Base-by-base conservation (phyloP, 2,329 filamentous ascomycete genomes). In the Didymella keratinophila region DNA sequence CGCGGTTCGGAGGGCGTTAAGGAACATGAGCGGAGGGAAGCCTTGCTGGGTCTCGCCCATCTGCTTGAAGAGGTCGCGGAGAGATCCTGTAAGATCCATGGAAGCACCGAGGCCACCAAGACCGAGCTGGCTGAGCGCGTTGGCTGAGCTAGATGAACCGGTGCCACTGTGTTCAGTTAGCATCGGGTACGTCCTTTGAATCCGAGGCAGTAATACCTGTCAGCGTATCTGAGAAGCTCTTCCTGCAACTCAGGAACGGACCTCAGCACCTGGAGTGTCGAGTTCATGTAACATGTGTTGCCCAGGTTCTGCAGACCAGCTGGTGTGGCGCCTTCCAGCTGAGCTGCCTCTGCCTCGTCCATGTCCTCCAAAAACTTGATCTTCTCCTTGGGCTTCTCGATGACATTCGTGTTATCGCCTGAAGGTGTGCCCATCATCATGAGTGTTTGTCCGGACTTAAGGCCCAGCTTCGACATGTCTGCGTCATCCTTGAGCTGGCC, bases 281-380 rank as follows among this genome's bases (percentile, higher is more conserved):
- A 95, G 83, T 99, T 99, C 72, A 98, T 88, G 76, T 99, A 99
- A 82, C 95, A 99, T 4, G 96, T 99, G 78, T 99, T 99, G 68
- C 96, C 95, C 61, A 97, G 82, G 73, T 99, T 99, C 75, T 90
- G 86, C 61, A 99, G 81, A 45, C 95, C 95, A 56, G 93, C 90
- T 1, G 96, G 95, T 44, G 86, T 94, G 46, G 93, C 93, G 58
- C 92, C 93, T 59, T 89, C 89, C 74, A 90, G 86, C 76, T 88
- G 88, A 21, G 95, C 94, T 51, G 88, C 87, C 78, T 98, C 94
- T 28, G 93, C 93, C 75, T 96, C 93, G 25, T 92, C 96, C 94
- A 99, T 97, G 76, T 99, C 95, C 79, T 99, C 95, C 63, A 96
- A 80, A 71, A 99, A 99, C 78, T 91, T 95, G 32, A 93, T 84